Conservation (phyloP, 495 filamentous ascomycete species). For the Barbatosphaeria neglecta region DNA sequence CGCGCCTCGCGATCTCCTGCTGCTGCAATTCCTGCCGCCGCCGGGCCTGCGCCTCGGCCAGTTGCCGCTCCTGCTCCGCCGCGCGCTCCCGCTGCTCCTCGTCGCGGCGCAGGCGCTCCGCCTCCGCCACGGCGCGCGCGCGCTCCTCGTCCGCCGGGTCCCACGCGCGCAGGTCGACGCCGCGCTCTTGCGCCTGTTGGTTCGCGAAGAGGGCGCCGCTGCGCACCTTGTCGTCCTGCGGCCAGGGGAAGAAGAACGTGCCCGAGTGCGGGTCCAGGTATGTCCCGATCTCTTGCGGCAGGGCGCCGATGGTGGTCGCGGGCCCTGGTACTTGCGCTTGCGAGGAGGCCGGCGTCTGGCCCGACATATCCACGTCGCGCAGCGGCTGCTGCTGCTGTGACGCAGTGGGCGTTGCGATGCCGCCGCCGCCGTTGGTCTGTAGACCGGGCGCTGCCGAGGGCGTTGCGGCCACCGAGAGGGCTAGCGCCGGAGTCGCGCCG, state of each 20-base stretch:
- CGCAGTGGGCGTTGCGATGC: slow-evolving; percentile 4
- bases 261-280: slow-evolving; percentile 40
- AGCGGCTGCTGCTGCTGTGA: not conserved
- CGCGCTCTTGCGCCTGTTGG: slow-evolving; percentile 43
- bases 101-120: slow-evolving; percentile 31
- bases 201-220: slow-evolving; percentile 49
- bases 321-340: not conserved
- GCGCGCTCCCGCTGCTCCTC: slow-evolving; percentile 20
- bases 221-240: slow-evolving; percentile 49
- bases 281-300: slow-evolving; percentile 27
- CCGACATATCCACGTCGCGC: not conserved
- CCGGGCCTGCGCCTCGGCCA: slow-evolving; percentile 13
- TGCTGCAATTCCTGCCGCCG: slow-evolving; percentile 15
- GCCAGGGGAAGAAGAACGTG: slow-evolving; percentile 56
- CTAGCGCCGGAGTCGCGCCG: slow-evolving; percentile 2
- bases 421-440: slow-evolving; percentile 9
- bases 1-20: slow-evolving; percentile 20
- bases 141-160: slow-evolving; percentile 39
- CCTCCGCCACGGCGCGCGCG: slow-evolving; percentile 18
- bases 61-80: slow-evolving; percentile 11
- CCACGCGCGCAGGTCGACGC: slow-evolving; percentile 43
- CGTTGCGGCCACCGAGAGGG: not conserved
- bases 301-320: slow-evolving; percentile 2
- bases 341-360: slow-evolving; percentile 1
- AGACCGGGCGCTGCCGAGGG: slow-evolving; percentile 1